Evolutionary conservation across 192 early-diverging fungal genomes (phyloP).

Genomic region (Mortierella hygrophila): DNA sequence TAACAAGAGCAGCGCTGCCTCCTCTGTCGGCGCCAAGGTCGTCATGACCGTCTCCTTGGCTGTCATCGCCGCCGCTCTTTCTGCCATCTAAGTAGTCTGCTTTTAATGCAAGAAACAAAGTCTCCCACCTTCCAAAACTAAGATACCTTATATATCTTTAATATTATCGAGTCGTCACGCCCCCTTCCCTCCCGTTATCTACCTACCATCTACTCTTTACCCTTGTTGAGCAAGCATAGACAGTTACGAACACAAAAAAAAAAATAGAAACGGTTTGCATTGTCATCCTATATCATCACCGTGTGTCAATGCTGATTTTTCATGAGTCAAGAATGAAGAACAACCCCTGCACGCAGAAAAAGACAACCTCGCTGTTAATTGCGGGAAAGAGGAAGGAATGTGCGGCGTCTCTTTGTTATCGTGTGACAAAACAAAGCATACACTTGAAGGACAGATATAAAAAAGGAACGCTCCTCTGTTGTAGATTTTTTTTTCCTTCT

Average conservation of each 20-base stretch:
- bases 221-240: not conserved
- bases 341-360: not conserved
- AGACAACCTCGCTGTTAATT: not conserved
- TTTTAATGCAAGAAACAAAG: not conserved
- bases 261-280: not conserved
- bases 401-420: not conserved
- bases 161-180: not conserved
- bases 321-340: not conserved
- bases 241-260: not conserved
- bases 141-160: not conserved
- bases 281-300: not conserved
- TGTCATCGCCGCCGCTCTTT: slow-evolving; percentile 5
- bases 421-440: too few relatives aligned
- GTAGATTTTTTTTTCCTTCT: too few relatives aligned
- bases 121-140: not conserved
- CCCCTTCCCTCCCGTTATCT: not conserved
- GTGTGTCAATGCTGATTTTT: not conserved
- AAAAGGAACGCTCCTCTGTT: too few relatives aligned
- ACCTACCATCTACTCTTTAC: not conserved
- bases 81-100: slow-evolving; percentile 3
- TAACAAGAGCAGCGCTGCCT: not conserved
- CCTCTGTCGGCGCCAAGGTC: not conserved
- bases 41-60: slow-evolving; percentile 11
- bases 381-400: not conserved
- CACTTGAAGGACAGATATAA: too few relatives aligned